phyloP scores from a whole-genome alignment of 768 basidiomycete species.

The Chalciporus piperatus region DNA sequence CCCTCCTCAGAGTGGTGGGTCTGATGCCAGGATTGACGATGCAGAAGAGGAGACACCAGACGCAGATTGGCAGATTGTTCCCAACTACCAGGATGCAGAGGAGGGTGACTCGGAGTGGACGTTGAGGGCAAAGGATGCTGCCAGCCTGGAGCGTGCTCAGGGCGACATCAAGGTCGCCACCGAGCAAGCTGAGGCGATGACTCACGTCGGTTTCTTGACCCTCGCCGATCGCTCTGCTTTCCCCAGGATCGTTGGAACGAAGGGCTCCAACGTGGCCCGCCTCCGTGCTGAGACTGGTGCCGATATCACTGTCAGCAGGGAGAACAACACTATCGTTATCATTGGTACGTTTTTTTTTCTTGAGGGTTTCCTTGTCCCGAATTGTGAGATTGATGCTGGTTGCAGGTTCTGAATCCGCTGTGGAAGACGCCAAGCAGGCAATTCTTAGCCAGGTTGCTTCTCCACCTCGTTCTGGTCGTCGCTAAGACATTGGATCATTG shows the following conservation, averaged over 20 bases:
- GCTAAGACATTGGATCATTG: constrained; percentile 14
- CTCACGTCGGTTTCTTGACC: constrained; percentile 83
- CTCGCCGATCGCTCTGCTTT: constrained; percentile 80
- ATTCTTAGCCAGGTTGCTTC: constrained; percentile 60
- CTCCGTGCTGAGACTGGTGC: constrained; percentile 87
- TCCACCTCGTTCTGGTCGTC: constrained; percentile 18
- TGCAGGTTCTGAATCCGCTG: constrained; percentile 65
- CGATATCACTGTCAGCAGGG: constrained; percentile 88
- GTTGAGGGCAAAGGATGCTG: constrained; percentile 76
- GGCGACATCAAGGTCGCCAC: constrained; percentile 65
- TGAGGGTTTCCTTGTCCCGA: neutral
- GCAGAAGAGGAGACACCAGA: constrained; percentile 42
- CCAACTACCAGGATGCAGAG: constrained; percentile 77
- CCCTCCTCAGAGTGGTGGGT: constrained; percentile 41
- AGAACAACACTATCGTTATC: constrained; percentile 84
- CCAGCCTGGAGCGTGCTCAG: constrained; percentile 73
- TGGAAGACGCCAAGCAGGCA: constrained; percentile 72
- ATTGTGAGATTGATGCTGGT: constrained; percentile 6
- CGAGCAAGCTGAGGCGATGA: constrained; percentile 65
- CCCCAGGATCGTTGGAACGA: constrained; percentile 90
- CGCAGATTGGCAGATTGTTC: constrained; percentile 70
- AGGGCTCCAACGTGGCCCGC: constrained; percentile 87
- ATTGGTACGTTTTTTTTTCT: constrained; percentile 52
- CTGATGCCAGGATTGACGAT: constrained; percentile 85
- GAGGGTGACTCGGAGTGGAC: constrained; percentile 87